phyloP scores from a whole-genome alignment of 2,329 filamentous ascomycete species.

The Aspergillus ibericus region DNA sequence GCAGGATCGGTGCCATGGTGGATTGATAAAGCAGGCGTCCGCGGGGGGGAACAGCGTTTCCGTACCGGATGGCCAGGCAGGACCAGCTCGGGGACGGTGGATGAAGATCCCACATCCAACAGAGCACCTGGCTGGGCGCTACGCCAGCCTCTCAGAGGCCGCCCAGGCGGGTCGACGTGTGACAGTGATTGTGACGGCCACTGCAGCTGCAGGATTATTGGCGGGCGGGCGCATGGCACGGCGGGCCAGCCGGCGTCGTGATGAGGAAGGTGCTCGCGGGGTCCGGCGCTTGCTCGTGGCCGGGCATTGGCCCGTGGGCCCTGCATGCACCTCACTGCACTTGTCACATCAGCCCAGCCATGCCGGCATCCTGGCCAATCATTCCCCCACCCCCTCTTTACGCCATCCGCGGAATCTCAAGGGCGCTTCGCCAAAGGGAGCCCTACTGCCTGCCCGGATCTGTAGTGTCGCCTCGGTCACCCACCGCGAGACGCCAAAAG shows the following conservation, averaged over 20 bases:
- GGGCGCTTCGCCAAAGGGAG: neutral
- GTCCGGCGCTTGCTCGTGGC: neutral
- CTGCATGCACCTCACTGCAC: neutral
- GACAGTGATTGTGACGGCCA: conserved; percentile 36
- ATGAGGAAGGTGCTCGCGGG: neutral
- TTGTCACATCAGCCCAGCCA: neutral
- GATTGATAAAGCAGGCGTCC: conserved; percentile 1
- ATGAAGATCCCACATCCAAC: neutral
- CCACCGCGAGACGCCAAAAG: neutral
- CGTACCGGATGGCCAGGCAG: conserved; percentile 4
- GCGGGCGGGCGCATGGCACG: neutral
- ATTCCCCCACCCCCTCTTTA: neutral
- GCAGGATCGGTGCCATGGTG: conserved; percentile 6
- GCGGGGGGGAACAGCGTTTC: neutral
- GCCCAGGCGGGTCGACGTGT: conserved; percentile 6
- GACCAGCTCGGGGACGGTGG: neutral
- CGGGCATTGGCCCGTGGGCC: neutral
- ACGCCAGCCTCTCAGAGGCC: conserved; percentile 11
- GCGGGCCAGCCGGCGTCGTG: neutral
- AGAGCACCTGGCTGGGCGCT: conserved; percentile 13
- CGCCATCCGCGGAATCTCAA: conserved; percentile 4
- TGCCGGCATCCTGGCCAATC: neutral
- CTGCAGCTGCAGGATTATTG: conserved; percentile 28
- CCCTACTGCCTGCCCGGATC: neutral
- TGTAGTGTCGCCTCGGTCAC: neutral